A percentile compares a stretch with the other conserved stretches of the same genome.
Evolutionary conservation across 2,329 filamentous ascomycete genomes (phyloP).

Genomic region (Alternaria alternata): DNA sequence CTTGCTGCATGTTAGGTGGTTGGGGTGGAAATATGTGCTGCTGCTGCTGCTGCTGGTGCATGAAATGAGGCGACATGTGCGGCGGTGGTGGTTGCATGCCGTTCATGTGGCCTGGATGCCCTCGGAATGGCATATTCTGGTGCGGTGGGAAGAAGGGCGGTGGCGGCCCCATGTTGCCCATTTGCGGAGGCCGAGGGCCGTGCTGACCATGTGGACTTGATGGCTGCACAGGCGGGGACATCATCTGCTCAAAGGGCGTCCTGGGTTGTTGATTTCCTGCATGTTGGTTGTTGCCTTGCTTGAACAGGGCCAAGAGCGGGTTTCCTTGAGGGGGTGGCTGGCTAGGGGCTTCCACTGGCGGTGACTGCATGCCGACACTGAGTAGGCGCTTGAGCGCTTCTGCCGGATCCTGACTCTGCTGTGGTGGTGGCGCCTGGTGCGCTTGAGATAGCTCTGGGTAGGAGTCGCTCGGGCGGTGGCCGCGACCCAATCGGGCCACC

Average conservation of each 20-base stretch:
- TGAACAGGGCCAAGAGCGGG: conserved; percentile 65
- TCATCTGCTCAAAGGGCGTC: conserved; percentile 65
- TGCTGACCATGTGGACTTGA: conserved; percentile 63
- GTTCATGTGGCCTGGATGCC: conserved; percentile 32
- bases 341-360: conserved; percentile 47
- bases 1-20: conserved; percentile 33
- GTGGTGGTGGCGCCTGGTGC: conserved; percentile 19
- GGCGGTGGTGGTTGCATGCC: conserved; percentile 33
- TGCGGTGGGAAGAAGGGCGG: conserved; percentile 59
- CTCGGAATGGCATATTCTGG: conserved; percentile 39
- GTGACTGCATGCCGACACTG: conserved; percentile 52
- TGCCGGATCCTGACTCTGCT: conserved; percentile 54
- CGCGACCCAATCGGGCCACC: conserved; percentile 40
- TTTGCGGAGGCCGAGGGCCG: conserved; percentile 62
- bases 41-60: conserved; percentile 23
- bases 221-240: conserved; percentile 61
- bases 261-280: conserved; percentile 29
- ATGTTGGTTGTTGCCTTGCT: conserved; percentile 35
- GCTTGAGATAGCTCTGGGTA: conserved; percentile 43
- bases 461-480: conserved; percentile 36
- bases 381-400: conserved; percentile 62
- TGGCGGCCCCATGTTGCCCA: conserved; percentile 58
- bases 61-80: conserved; percentile 33
- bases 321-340: conserved; percentile 41
- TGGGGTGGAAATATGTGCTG: conserved; percentile 22